These are phyloP conservation scores for Barnettozyma populi DNA, from an alignment of 805 yeast species.

Conservation along the genomic window DNA sequence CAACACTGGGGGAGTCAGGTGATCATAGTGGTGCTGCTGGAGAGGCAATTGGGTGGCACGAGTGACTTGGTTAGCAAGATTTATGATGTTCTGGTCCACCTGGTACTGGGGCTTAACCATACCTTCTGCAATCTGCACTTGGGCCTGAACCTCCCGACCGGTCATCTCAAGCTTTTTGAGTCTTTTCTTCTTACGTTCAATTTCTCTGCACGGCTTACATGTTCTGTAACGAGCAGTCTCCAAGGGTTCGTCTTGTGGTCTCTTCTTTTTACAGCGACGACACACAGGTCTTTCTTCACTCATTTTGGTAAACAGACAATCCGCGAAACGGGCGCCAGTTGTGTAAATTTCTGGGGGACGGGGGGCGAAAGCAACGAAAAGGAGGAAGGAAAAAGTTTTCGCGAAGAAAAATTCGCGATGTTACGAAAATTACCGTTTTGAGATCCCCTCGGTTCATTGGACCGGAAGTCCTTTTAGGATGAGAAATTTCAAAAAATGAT, in stretches of 20 bases:
- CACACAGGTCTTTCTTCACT: constrained; percentile 14
- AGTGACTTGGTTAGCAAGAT: constrained; percentile 11
- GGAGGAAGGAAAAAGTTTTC: background rate
- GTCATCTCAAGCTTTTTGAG: constrained; percentile 9
- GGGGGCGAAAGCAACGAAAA: background rate
- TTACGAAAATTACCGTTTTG: background rate
- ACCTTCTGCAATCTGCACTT: constrained; percentile 4
- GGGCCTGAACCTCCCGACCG: constrained; percentile 9
- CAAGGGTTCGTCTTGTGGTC: constrained; percentile 25
- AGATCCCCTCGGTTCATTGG: background rate
- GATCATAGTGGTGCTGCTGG: constrained; percentile 6
- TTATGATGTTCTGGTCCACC: constrained; percentile 11
- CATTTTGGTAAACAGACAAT: constrained; percentile 1
- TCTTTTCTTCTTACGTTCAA: constrained; percentile 10
- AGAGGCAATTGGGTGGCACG: constrained; percentile 7
- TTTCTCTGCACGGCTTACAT: constrained; percentile 26
- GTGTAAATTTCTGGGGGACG: background rate
- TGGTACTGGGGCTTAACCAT: constrained; percentile 7
- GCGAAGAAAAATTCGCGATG: constrained; percentile 2
- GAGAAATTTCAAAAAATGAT: too few species aligned
- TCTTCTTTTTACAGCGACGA: constrained; percentile 28
- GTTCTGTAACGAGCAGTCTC: constrained; percentile 28
- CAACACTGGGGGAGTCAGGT: constrained; percentile 6
- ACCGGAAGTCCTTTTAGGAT: too few species aligned
- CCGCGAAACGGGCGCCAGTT: background rate